Base-by-base conservation (phyloP, 2,329 filamentous ascomycete species). In the Cryphonectria carpinicola region DNA sequence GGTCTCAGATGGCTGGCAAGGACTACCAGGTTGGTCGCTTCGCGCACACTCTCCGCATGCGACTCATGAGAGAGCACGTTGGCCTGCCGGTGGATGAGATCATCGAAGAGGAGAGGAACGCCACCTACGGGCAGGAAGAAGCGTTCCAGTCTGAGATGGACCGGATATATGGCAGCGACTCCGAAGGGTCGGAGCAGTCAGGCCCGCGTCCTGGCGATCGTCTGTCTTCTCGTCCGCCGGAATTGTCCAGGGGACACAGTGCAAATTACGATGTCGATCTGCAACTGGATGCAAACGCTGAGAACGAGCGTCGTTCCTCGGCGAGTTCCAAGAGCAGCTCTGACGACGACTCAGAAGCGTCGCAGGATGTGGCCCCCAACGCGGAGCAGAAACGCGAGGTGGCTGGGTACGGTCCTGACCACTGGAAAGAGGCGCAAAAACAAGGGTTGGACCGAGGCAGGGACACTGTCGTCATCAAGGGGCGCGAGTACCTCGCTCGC, bases 1-100 rank as follows among this genome's bases (percentile, higher is more conserved):
- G 90, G 85, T 97, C 95, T 7, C 93, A 88, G 67, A 98, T 99
- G 96, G 94, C 89, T 66, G 95, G 95, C 52, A 86, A 92, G 76
- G 93, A 94, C 6, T 99, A 97, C 80, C 90, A 91, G 69, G 96
- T 98, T 49, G 95, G 94, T 60, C 90, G 93, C 37, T 99, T 98
- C 80, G 93, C 96, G 7, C 95, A 98, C 79, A 96, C 94, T 0
- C 87, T 99, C 67, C 93, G 96, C 41, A 90, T 98, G 84, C 92
- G 96, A 37, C 85, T 98, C 65, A 98, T 98, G 96, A 89, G 95
- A 73, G 96, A 99, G 81, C 96, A 99, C 82, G 85, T 99, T 41
- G 96, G 96, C n/a, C 84, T 98, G 54, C 95, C 98, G 77, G 94
- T 97, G 4, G 96, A 99, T 79, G 93, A 93, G 77, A 91, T 98